A percentile compares a stretch with the other conserved stretches of the same genome.
phyloP scores from a whole-genome alignment of 176 grass and related monocot genomes.

The Paspalum notatum region DNA sequence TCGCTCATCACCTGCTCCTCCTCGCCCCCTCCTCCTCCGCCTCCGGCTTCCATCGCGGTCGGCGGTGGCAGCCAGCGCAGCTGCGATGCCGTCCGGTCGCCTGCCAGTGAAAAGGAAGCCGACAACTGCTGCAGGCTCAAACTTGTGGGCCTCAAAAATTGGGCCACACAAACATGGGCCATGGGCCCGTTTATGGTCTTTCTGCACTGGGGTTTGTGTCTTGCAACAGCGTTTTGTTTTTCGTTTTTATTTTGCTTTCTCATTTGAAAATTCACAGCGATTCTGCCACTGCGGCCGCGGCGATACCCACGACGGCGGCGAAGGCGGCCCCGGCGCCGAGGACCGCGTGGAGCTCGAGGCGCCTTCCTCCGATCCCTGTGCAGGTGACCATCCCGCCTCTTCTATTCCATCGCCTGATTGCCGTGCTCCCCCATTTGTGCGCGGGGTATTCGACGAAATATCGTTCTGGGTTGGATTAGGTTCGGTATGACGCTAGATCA shows the following conservation, averaged over 20 bases:
- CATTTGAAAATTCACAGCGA: background rate
- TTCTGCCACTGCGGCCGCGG: background rate
- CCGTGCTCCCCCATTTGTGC: background rate
- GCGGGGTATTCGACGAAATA: background rate
- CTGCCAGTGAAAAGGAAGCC: background rate
- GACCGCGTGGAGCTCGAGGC: background rate
- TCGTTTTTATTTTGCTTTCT: background rate
- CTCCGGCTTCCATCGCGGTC: conserved; percentile 32
- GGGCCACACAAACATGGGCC: background rate
- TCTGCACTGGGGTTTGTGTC: background rate
- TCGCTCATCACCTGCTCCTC: conserved; percentile 94
- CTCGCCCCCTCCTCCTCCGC: background rate
- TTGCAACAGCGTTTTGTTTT: background rate
- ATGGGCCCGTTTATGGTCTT: background rate
- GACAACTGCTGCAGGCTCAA: background rate
- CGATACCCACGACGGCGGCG: background rate
- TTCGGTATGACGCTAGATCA: background rate
- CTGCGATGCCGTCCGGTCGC: background rate
- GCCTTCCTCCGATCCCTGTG: background rate
- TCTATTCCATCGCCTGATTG: background rate
- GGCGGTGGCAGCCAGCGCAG: background rate
- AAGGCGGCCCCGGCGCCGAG: background rate
- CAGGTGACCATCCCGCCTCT: background rate
- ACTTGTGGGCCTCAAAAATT: background rate
- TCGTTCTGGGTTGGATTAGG: background rate